Base-by-base conservation (phyloP, 306 rosid genomes). In the Benincasa hispida region DNA sequence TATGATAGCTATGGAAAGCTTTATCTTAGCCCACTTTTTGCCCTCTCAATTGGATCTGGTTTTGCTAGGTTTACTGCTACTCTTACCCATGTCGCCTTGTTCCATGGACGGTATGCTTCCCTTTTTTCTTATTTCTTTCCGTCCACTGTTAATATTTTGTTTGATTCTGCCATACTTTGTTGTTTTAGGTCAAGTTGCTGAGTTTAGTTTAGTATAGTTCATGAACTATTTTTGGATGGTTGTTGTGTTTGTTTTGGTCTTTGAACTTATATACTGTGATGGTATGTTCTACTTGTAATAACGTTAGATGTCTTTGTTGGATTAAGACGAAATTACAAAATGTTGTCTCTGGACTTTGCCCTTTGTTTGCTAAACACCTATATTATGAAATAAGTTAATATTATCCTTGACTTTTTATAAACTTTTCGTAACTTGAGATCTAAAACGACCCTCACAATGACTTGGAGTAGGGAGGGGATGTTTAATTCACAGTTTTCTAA, bases 11-110 rank as follows among this genome's bases (percentile, higher is more conserved):
- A 94, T 55, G 83, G 97, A 76, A 94, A 94, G 88, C 88, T 94
- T 60, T 94, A 88, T 88, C 97, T 94, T n/a, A 91, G 97, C 79
- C 98, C 98, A 42, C 91, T 94, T 17, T 94, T 94, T n/a, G 98
- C 98, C 5, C 84, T 94, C 67, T 94, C 98, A 53, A 91, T 94
- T 19, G 98, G 93, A 21, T 94, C 98, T 22, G 98, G 98, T 59
- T 94, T 94, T 50, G 96, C 96, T 30, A 89, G 98, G 80, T 94
- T 94, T 75, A 84, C 97, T 1, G 97, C 98, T 35, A 94, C 96
- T 47, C 97, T 94, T 78, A 86, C 92, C 77, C 98, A 94, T 76
- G 98, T 94, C 10, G 98, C 97, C 30, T 89, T 94, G 30, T 94
- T 94, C 72, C 77, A 94, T 27, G 98, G 98, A 77, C 75, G 95